Percentiles rank a stretch among this genome's conserved stretches.
phyloP scores from a whole-genome alignment of 2,329 filamentous ascomycete genomes.

The Delphinella strobiligena region DNA sequence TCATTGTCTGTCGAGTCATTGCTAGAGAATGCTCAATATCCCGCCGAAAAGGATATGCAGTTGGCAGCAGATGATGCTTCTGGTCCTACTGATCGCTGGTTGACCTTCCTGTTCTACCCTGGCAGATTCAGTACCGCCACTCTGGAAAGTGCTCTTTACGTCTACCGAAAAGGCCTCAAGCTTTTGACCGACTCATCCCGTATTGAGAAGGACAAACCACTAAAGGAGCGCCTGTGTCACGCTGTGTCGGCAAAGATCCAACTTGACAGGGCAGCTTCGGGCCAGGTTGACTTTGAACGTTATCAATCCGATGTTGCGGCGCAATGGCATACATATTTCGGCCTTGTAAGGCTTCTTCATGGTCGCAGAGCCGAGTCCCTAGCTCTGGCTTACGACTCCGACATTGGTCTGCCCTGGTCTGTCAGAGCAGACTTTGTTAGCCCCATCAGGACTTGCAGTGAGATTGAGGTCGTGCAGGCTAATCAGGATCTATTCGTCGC shows the following conservation, averaged over 20 bases:
- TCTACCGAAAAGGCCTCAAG: conserved; percentile 59
- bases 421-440: conserved; percentile 72
- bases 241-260: conserved; percentile 59
- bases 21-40: conserved; percentile 25
- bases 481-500: conserved; percentile 41
- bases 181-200: conserved; percentile 11
- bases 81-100: conserved; percentile 59
- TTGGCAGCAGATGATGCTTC: conserved; percentile 16
- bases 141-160: conserved; percentile 68
- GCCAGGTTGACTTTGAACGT: conserved; percentile 60
- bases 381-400: conserved; percentile 61
- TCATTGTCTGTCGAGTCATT: conserved; percentile 28
- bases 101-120: conserved; percentile 70
- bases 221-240: conserved; percentile 66
- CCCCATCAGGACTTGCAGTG: conserved; percentile 66
- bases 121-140: conserved; percentile 70
- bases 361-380: conserved; percentile 74
- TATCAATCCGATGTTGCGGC: conserved; percentile 63
- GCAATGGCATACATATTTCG: conserved; percentile 86
- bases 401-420: conserved; percentile 66
- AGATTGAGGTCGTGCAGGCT: conserved; percentile 61
- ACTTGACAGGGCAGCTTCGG: conserved; percentile 48
- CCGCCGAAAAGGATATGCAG: conserved; percentile 18
- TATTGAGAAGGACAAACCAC: conserved; percentile 18
- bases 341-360: conserved; percentile 74